phyloP scores from a whole-genome alignment of 768 basidiomycete species.

The Tricholoma bakamatsutake region DNA sequence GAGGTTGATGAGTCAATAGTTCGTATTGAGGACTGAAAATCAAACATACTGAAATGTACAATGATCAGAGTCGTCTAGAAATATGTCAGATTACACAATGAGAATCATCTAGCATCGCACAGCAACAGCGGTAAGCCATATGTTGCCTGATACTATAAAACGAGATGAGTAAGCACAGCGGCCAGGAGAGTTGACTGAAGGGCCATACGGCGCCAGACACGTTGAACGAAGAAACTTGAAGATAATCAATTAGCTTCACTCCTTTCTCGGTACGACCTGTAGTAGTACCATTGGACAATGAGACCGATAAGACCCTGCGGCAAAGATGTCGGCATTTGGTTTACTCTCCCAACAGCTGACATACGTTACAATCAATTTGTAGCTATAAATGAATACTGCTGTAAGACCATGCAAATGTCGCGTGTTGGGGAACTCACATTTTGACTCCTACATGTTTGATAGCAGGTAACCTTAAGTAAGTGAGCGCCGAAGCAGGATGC shows the following conservation, averaged over 20 bases:
- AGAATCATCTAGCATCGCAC: slow-evolving; percentile 21
- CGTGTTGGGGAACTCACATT: slow-evolving; percentile 23
- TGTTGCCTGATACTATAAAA: slow-evolving; percentile 37
- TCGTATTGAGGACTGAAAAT: background rate
- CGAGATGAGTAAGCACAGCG: background rate
- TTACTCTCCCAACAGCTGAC: slow-evolving; percentile 2
- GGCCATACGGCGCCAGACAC: slow-evolving; percentile 42
- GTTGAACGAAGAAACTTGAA: slow-evolving; percentile 44
- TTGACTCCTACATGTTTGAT: slow-evolving; percentile 30
- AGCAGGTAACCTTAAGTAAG: background rate
- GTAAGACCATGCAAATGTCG: background rate
- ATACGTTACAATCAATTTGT: slow-evolving; percentile 48
- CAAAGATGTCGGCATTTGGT: background rate
- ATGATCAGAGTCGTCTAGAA: slow-evolving; percentile 32
- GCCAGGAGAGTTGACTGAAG: background rate
- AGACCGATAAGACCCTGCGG: slow-evolving; percentile 41
- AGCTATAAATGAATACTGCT: slow-evolving; percentile 29
- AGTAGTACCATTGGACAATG: slow-evolving; percentile 39
- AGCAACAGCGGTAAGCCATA: slow-evolving; percentile 34
- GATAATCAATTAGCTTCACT: background rate
- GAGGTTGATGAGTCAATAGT: background rate
- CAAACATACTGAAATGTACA: slow-evolving; percentile 38
- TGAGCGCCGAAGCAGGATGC: background rate
- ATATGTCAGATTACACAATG: background rate
- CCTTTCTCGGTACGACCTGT: background rate